Percentiles rank a stretch among this genome's conserved stretches.
Evolutionary conservation across 768 basidiomycete species (phyloP).

Genomic region (Termitomyces eurrhizus): DNA sequence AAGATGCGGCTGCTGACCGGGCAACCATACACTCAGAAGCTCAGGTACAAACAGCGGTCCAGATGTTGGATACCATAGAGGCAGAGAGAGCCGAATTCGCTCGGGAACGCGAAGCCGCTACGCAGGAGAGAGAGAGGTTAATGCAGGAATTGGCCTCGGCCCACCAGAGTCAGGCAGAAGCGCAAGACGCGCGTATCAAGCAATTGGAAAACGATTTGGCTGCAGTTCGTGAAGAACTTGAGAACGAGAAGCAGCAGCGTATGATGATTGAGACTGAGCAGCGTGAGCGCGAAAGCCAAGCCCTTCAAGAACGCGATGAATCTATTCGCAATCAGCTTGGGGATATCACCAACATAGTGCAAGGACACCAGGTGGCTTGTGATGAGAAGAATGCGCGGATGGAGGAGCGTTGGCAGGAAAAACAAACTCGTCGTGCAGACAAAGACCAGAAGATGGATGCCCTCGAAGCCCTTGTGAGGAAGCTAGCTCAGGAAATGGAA

Average conservation of each 20-base stretch:
- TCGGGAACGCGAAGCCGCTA: conserved; percentile 49
- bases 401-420: conserved; percentile 64
- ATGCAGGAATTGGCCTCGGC: conserved; percentile 48
- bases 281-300: conserved; percentile 55
- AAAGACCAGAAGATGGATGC: conserved; percentile 57
- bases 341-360: conserved; percentile 71
- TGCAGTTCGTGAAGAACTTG: conserved; percentile 53
- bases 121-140: conserved; percentile 51
- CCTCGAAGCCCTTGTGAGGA: conserved; percentile 57
- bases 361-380: conserved; percentile 58
- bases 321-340: conserved; percentile 54
- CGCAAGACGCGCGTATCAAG: conserved; percentile 51
- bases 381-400: conserved; percentile 55
- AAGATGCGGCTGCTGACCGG: conserved; percentile 29
- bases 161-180: conserved; percentile 40
- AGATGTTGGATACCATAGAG: conserved; percentile 53
- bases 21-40: conserved; percentile 31
- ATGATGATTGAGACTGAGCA: conserved; percentile 58
- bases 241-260: conserved; percentile 57
- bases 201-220: conserved; percentile 63
- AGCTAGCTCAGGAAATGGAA: conserved; percentile 53
- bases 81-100: conserved; percentile 57
- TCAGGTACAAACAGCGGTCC: conserved; percentile 29
- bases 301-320: conserved; percentile 57
- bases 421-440: conserved; percentile 50